Conservation (phyloP, 331 rosid species). For the Malus hybrid region DNA sequence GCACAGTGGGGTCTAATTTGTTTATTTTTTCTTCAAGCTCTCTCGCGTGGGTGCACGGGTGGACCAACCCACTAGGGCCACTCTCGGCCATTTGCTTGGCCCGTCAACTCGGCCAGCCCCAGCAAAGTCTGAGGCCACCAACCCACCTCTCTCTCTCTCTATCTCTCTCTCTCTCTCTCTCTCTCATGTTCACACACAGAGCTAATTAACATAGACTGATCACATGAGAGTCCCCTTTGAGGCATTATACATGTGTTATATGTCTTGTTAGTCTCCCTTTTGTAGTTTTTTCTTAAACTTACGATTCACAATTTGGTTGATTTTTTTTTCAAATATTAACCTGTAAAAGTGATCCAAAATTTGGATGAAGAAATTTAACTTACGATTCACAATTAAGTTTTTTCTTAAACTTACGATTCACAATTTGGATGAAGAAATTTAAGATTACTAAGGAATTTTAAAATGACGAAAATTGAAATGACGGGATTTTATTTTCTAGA, state of each 20-base stretch:
- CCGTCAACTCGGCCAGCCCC: slow-evolving; percentile 25
- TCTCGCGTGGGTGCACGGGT: slow-evolving; percentile 21
- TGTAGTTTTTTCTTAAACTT: too few relatives aligned
- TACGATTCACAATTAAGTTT: too few relatives aligned
- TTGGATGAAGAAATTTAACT: too few relatives aligned
- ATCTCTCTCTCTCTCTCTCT: not conserved
- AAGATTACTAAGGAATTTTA: too few relatives aligned
- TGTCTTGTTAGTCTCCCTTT: not conserved
- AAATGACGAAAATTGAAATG: too few relatives aligned
- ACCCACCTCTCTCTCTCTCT: not conserved
- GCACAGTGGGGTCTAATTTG: slow-evolving; percentile 21
- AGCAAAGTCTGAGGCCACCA: not conserved
- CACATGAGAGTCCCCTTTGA: not conserved
- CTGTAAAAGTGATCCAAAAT: not conserved
- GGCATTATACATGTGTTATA: not conserved
- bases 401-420: too few relatives aligned
- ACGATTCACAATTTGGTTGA: too few relatives aligned
- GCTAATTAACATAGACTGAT: not conserved
- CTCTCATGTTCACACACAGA: not conserved
- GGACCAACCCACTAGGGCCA: slow-evolving; percentile 28
- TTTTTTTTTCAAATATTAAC: too few relatives aligned
- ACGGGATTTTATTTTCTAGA: too few relatives aligned
- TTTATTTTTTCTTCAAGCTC: not conserved
- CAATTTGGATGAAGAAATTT: too few relatives aligned
- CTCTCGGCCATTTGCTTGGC: slow-evolving; percentile 7